Base-by-base conservation (phyloP, 2,329 filamentous ascomycete species). In the Alternaria alternata region DNA sequence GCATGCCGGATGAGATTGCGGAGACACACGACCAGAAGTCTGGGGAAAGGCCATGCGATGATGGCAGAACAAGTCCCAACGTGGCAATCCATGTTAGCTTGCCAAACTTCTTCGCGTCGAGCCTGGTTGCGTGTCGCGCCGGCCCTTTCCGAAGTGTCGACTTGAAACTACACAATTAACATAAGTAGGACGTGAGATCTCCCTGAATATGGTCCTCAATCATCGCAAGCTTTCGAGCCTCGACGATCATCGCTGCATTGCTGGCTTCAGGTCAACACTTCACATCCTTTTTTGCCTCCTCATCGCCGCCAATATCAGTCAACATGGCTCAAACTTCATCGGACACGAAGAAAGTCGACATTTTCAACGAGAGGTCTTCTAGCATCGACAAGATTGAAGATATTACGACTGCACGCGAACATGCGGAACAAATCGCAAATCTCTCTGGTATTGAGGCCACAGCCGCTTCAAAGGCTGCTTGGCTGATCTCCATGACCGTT, bases 401-500 rank as follows among this genome's bases (percentile, higher is more conserved):
- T 18, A 54, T 71, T 46, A 57, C 65, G 9, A 65, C 59, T 20
- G 62, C 54, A 5, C 47, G 55, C 32, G 64, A 65, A 39, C 55
- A 68, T 46, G 60, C 65, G 18, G 63, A 66, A n/a, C 53, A 66
- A 5, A 56, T 74, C 22, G 61, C 62, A 12, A 59, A 73, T 32
- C 67, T 73, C 34, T 71, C 67, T n/a, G 64, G 59, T 20, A 72
- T 72, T 30, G 71, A 74, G 51, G 66, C 69, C 28, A 68, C 67
- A 22, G 71, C 71, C 3, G 71, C 71, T 18, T 72, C 70, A 9
- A 71, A 66, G 55, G 68, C 70, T 48, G 70, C 71, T 36, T 72
- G 71, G 71, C 56, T 74, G 38, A 73, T 74, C 14, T 68, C 69
- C 24, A 68, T 72, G 43, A 72, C 70, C 22, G 70, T 74, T 6